These are phyloP conservation scores for Brettanomyces nanus DNA, from an alignment of 805 yeast species.

Conservation along the genomic window DNA sequence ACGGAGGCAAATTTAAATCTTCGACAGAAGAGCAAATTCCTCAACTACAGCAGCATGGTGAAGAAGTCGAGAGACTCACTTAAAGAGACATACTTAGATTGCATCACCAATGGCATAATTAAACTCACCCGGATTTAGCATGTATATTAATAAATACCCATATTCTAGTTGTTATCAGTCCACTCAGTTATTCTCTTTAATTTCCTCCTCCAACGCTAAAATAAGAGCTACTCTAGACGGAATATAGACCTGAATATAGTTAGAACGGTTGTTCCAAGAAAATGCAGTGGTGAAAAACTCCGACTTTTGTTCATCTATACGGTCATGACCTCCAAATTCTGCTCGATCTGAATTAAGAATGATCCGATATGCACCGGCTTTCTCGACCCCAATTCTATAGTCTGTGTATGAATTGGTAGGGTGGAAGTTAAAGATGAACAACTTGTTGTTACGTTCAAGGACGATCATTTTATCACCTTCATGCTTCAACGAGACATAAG, in stretches of 20 bases:
- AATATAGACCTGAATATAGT: constrained; percentile 68
- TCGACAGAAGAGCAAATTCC: constrained; percentile 17
- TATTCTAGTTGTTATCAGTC: background rate
- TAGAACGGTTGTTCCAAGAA: constrained; percentile 71
- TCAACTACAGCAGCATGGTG: constrained; percentile 16
- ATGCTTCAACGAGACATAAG: constrained; percentile 81
- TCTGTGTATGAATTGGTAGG: constrained; percentile 77
- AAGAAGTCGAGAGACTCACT: constrained; percentile 12
- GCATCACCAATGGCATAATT: constrained; percentile 8
- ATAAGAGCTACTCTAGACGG: constrained; percentile 72
- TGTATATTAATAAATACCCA: background rate
- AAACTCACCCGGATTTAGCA: constrained; percentile 3
- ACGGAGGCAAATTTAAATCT: constrained; percentile 22
- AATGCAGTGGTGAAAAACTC: constrained; percentile 65
- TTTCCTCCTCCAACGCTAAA: constrained; percentile 36
- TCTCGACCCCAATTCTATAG: constrained; percentile 85
- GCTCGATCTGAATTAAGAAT: constrained; percentile 67
- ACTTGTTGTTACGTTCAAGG: constrained; percentile 77
- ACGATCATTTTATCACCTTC: constrained; percentile 84
- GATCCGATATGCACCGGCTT: constrained; percentile 65
- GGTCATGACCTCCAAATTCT: constrained; percentile 73
- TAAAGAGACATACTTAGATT: constrained; percentile 20
- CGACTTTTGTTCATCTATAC: constrained; percentile 49
- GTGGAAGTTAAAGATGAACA: constrained; percentile 87
- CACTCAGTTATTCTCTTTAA: constrained; percentile 7